These are phyloP conservation scores for Neocatenulostroma microsporum DNA, from an alignment of 2,329 filamentous ascomycete genomes.

Conservation along the genomic window DNA sequence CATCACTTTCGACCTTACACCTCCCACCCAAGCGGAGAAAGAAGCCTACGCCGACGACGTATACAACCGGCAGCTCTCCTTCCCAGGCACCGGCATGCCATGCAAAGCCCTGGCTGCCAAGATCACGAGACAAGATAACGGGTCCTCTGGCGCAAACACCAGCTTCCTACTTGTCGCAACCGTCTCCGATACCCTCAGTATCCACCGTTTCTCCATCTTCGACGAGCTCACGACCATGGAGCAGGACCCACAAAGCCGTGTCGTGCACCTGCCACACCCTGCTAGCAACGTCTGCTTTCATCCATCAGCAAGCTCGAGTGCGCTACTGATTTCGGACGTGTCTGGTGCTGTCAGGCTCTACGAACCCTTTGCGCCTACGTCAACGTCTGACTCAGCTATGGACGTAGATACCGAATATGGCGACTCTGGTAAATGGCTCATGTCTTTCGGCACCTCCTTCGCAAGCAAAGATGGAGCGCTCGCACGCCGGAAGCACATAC, in stretches of 20 bases:
- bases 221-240: constrained; percentile 13
- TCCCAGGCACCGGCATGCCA: not conserved
- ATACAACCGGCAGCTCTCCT: not conserved
- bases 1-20: constrained; percentile 7
- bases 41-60: constrained; percentile 2
- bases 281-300: constrained; percentile 19
- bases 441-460: constrained; percentile 23
- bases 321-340: constrained; percentile 48
- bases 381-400: not conserved
- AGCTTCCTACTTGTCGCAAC: constrained; percentile 12
- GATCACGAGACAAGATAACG: constrained; percentile 1
- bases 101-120: constrained; percentile 10
- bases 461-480: constrained; percentile 19
- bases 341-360: constrained; percentile 52
- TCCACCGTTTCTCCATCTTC: constrained; percentile 19
- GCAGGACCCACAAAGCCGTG: constrained; percentile 8
- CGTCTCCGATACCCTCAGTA: constrained; percentile 12
- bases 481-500: constrained; percentile 39
- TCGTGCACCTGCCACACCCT: constrained; percentile 12
- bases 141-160: not conserved
- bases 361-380: constrained; percentile 44
- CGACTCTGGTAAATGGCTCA: constrained; percentile 26
- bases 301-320: constrained; percentile 17
- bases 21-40: constrained; percentile 1
- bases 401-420: not conserved